These are phyloP conservation scores for Gynandropsis gynandra DNA, from an alignment of 345 rosid genomes.

Conservation along the genomic window DNA sequence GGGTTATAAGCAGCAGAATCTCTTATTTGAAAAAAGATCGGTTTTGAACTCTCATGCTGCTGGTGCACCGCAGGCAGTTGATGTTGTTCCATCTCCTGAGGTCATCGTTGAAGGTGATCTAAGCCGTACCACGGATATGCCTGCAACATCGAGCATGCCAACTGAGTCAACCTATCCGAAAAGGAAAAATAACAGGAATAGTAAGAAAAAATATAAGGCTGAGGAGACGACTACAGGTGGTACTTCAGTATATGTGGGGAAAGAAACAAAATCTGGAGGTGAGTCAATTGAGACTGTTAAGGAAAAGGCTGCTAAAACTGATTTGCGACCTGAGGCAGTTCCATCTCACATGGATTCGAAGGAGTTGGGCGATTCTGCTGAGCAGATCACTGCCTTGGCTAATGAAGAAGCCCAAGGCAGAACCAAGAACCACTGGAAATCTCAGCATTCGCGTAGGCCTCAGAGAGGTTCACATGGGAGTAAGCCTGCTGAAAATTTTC, in stretches of 20 bases:
- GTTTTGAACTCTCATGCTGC: slow-evolving; percentile 28
- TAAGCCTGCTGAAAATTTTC: slow-evolving; percentile 50
- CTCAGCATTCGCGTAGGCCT: slow-evolving; percentile 58
- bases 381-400: slow-evolving; percentile 35
- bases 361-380: slow-evolving; percentile 43
- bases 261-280: slow-evolving; percentile 30
- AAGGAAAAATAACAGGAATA: slow-evolving; percentile 50
- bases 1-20: slow-evolving; percentile 44
- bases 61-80: slow-evolving; percentile 29
- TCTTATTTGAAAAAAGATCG: slow-evolving; percentile 31
- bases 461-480: slow-evolving; percentile 42
- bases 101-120: slow-evolving; percentile 30
- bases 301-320: slow-evolving; percentile 34
- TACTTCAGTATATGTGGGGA: slow-evolving; percentile 26
- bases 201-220: slow-evolving; percentile 54
- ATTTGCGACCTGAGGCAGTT: slow-evolving; percentile 21
- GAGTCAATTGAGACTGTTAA: slow-evolving; percentile 33
- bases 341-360: slow-evolving; percentile 28
- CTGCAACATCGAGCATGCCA: slow-evolving; percentile 28
- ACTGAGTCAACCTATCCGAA: slow-evolving; percentile 47
- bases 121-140: slow-evolving; percentile 31
- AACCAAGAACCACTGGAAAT: slow-evolving; percentile 50
- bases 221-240: slow-evolving; percentile 42
- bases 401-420: slow-evolving; percentile 48
- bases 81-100: slow-evolving; percentile 27